These are phyloP conservation scores for Axilococcus clingmanii DNA, from an alignment of 139 green algal species.

Conservation along the genomic window DNA sequence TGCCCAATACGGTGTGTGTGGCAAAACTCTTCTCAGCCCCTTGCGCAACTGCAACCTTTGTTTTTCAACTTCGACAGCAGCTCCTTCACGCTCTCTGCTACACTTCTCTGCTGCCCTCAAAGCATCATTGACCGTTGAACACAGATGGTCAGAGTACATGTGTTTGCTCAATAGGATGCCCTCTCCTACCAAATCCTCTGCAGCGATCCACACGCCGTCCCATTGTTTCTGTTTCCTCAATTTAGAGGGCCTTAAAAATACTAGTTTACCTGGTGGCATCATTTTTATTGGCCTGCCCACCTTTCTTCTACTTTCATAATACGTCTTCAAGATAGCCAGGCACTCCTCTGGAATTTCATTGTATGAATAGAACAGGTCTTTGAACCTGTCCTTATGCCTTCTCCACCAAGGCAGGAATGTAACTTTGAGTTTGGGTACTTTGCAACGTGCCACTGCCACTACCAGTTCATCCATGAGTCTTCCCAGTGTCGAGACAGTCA, in stretches of 20 bases:
- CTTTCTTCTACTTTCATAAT: constrained; percentile 16
- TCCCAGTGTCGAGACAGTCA: constrained; percentile 22
- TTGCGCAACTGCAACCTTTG: background rate
- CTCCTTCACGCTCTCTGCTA: background rate
- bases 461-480: constrained; percentile 47
- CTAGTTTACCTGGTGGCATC: constrained; percentile 33
- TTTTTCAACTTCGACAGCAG: background rate
- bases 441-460: constrained; percentile 27
- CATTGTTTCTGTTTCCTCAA: constrained; percentile 1
- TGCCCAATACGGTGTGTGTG: background rate
- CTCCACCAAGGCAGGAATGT: constrained; percentile 33
- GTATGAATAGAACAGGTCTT: constrained; percentile 29
- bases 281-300: constrained; percentile 25
- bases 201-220: constrained; percentile 18
- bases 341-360: constrained; percentile 22
- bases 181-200: constrained; percentile 24
- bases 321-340: constrained; percentile 9
- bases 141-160: constrained; percentile 19
- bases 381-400: constrained; percentile 12
- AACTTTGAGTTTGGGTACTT: constrained; percentile 28
- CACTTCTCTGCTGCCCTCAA: background rate
- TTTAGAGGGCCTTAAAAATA: constrained; percentile 32
- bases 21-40: background rate
- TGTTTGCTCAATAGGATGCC: constrained; percentile 17
- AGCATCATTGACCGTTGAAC: constrained; percentile 1